These are phyloP conservation scores for Thermochaetoides dissita DNA, from an alignment of 2,329 filamentous ascomycete genomes.

Conservation along the genomic window DNA sequence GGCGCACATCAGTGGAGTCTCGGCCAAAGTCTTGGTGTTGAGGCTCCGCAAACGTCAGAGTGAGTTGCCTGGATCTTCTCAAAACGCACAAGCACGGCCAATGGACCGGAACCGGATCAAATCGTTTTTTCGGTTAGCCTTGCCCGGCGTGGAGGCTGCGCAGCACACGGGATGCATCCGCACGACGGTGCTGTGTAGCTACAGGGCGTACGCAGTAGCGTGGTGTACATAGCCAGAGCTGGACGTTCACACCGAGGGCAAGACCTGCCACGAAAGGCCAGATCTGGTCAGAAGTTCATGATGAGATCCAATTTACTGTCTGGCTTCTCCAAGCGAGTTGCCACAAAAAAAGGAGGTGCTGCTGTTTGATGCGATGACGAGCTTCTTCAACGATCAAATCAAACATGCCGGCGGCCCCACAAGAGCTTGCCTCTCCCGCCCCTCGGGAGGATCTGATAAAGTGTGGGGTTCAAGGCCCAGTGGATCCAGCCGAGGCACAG, in stretches of 20 bases:
- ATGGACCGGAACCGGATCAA: not conserved
- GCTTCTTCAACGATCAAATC: too few species aligned
- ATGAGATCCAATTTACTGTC: not conserved
- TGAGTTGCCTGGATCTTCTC: not conserved
- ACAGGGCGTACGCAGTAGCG: too few species aligned
- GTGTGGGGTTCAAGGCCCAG: slow-evolving; percentile 1
- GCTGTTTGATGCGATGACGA: not conserved
- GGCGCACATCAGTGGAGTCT: not conserved
- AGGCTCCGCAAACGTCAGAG: not conserved
- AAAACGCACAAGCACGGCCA: not conserved
- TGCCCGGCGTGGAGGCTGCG: too few species aligned
- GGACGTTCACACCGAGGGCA: too few species aligned
- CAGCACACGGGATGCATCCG: too few species aligned
- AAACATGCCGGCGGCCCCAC: not conserved
- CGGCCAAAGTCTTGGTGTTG: not conserved
- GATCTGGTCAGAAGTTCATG: too few species aligned
- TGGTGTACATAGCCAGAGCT: too few species aligned
- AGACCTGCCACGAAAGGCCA: too few species aligned
- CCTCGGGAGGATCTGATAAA: slow-evolving; percentile 5
- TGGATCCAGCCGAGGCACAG: slow-evolving; percentile 2
- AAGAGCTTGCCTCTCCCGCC: not conserved
- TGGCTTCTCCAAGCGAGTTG: not conserved
- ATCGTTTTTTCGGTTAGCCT: not conserved
- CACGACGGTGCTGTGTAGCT: too few species aligned
- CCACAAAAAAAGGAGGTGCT: not conserved